Base-by-base conservation (phyloP, 2,329 filamentous ascomycete genomes). In the Beauveria scarabaeidicola region DNA sequence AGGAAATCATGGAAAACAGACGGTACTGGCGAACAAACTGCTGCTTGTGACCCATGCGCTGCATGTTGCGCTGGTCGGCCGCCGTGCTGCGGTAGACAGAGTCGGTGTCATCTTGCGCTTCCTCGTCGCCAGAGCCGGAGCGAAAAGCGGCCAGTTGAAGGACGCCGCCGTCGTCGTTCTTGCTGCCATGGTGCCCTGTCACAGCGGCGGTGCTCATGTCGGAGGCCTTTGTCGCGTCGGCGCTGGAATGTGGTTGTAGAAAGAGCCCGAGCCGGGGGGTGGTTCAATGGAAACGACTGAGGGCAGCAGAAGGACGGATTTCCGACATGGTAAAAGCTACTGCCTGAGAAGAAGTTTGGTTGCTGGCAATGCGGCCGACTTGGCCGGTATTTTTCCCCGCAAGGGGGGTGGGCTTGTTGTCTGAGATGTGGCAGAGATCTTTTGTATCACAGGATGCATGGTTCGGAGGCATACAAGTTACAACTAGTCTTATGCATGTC, bases 1-100 rank as follows among this genome's bases (percentile, higher is more conserved):
- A 61, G 3, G 59, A 61, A 25, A 58, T 55, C 53, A 61, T 61
- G 29, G 59, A 58, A 15, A 61, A 52, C 8, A 58, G 29, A 25
- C 54, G 59, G 48, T 58, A 61, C 29, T 58, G 47, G 54, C 59
- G 59, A 19, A 61, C 44, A 7, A 61, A 27, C 36, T 58, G 54
- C 38, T 61, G 59, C 21, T 58, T 58, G 41, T 54, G 59, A 8
- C 59, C 59, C 47, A 61, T 53, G 3, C 59, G 59, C 23, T 38
- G 54, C 59, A 61, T 61, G 50, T 61, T 47, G 15, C 47, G 23
- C 23, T 36, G 8, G 21, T 56, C 53, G 23, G 44, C 50, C 27
- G 40, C 43, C 54, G 60, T 54, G 29, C 29, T 23, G 21, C 23
- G 19, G 46, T 62, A 41, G 50, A 58, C n/a, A 0, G 46, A 21